Conservation (phyloP, 805 yeast species). For the Wickerhamomyces sydowiorum region DNA sequence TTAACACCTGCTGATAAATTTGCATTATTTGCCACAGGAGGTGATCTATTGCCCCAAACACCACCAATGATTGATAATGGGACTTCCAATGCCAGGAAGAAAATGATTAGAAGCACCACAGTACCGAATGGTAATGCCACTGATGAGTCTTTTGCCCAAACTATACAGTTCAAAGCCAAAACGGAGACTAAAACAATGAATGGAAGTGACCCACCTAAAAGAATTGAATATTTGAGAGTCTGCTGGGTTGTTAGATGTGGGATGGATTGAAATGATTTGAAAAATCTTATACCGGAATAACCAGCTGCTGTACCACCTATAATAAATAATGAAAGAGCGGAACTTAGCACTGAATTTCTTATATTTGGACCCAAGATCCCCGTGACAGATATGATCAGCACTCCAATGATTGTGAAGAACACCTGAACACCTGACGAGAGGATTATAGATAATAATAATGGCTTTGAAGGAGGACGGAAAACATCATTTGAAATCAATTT, state of each 20-base stretch:
- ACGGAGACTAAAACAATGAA: slow-evolving; percentile 42
- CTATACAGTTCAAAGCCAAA: slow-evolving; percentile 55
- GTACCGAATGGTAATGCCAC: slow-evolving; percentile 77
- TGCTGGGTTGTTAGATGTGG: slow-evolving; percentile 3
- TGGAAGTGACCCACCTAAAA: slow-evolving; percentile 46
- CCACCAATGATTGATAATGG: slow-evolving; percentile 81
- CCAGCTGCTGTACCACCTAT: slow-evolving; percentile 74
- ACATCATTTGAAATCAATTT: slow-evolving; percentile 49
- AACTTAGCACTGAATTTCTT: slow-evolving; percentile 60
- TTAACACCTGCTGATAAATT: slow-evolving; percentile 15
- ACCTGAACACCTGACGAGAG: slow-evolving; percentile 75
- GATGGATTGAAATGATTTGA: slow-evolving; percentile 45
- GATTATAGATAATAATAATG: slow-evolving; percentile 46
- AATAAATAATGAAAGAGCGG: slow-evolving; percentile 55
- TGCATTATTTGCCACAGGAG: slow-evolving; percentile 10
- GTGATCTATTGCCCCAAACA: slow-evolving; percentile 34
- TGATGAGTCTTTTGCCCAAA: slow-evolving; percentile 74
- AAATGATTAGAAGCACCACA: slow-evolving; percentile 48
- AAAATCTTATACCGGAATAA: slow-evolving; percentile 59
- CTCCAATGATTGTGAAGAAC: slow-evolving; percentile 56
- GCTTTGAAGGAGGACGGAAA: slow-evolving; percentile 42
- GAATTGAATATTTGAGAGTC: slow-evolving; percentile 25
- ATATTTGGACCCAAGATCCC: slow-evolving; percentile 58
- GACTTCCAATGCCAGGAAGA: slow-evolving; percentile 61
- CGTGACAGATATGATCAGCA: slow-evolving; percentile 51